Conservation (phyloP, 2,329 filamentous ascomycete genomes). For the Colletotrichum limetticola region DNA sequence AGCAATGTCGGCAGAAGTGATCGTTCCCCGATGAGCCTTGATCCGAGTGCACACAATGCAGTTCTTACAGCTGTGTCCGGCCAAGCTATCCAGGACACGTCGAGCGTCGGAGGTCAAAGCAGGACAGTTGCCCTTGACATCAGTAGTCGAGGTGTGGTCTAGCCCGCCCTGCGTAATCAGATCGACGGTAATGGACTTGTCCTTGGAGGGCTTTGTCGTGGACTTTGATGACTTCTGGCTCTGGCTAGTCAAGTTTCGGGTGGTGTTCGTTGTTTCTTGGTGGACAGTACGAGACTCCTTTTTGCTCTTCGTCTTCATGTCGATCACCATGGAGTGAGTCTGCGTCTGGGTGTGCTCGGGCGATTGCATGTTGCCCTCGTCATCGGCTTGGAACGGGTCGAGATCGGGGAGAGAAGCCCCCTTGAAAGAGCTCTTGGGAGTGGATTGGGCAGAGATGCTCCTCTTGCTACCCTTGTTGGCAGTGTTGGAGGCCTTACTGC, state of each 20-base stretch:
- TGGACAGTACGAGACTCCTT: constrained; percentile 30
- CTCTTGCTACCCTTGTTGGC: constrained; percentile 57
- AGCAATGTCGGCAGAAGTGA: constrained; percentile 49
- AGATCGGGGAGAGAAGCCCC: constrained; percentile 16
- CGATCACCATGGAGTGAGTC: constrained; percentile 38
- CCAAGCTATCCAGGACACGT: constrained; percentile 63
- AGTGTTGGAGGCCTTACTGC: constrained; percentile 41
- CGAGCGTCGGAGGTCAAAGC: constrained; percentile 63
- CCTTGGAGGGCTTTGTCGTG: constrained; percentile 19
- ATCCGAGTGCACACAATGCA: constrained; percentile 69
- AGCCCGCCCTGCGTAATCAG: constrained; percentile 33
- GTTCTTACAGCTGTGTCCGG: constrained; percentile 65
- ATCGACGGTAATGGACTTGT: constrained; percentile 33
- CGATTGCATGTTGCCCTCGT: constrained; percentile 38
- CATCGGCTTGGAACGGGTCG: constrained; percentile 37
- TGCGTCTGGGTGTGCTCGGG: constrained; percentile 39
- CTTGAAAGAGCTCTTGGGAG: constrained; percentile 34
- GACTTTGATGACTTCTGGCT: constrained; percentile 35
- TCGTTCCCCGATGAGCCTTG: constrained; percentile 53
- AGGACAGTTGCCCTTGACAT: constrained; percentile 46
- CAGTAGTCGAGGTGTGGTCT: constrained; percentile 27
- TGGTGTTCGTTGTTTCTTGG: constrained; percentile 32
- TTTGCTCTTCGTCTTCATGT: constrained; percentile 35
- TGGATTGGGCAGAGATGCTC: constrained; percentile 39
- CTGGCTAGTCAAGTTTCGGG: constrained; percentile 37